Evolutionary conservation across 2,329 filamentous ascomycete species (phyloP), one percentile per base, ranked within the genome.

Genomic region (Thelonectria rubi): DNA sequence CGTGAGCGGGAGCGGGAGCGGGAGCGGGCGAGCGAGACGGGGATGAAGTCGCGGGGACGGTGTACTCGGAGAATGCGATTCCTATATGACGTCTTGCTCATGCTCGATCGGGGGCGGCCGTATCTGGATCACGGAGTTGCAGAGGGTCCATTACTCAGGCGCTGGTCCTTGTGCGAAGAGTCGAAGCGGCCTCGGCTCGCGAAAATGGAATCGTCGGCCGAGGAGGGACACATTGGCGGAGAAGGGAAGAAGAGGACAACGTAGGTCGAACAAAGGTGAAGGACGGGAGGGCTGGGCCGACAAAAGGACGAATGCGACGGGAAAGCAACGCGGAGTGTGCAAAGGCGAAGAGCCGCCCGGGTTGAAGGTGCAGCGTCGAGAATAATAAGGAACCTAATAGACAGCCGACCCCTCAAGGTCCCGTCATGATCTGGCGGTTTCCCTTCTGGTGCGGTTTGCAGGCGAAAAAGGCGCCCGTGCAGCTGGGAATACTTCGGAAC

Each of bases 161-260:
- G 61, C 69, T 55, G 65, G 69, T 72, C 62, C 62, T 53, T 62
- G 47, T 65, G 64, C 63, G 60, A 66, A 59, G 60, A 60, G 54
- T 71, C 69, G 66, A 58, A 70, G 67, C 66, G 70, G 73, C 71
- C 72, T 76, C 73, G 76, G 75, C 70, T 77, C 72, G 72, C 69
- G 73, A 69, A 70, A 70, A 73, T 77, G 67, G 70, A 72, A 69
- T 69, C 72, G 74, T 70, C 66, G 72, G 75, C 72, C 69, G 63
- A 69, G 69, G 65, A 70, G 72, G 73, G 70, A 73, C 71, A 76
- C 76, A 78, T 78, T 77, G 70, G 74, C 66, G 68, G 59, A 67
- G 69, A 30, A 74, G 69, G 17, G 26, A 30, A 30, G 26, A 30
- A 30, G 7, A 9, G 47, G 50, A 49, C 42, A 48, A 57, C 18